Evolutionary conservation across 768 basidiomycete species (phyloP), one percentile per base, ranked within the genome.

Genomic region (Podaxis sp.): DNA sequence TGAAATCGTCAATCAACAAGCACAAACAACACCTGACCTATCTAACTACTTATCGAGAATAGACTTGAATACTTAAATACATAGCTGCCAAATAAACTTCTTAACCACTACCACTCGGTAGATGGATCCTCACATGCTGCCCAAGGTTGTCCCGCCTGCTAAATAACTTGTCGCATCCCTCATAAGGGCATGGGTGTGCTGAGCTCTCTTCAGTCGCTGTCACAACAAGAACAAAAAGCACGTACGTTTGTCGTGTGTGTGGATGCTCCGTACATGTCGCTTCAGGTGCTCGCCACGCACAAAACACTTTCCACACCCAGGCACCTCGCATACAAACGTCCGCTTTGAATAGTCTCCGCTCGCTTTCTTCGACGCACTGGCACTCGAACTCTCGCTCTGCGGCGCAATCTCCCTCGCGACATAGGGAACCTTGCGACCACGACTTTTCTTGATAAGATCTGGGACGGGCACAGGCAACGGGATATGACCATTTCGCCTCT

Each of bases 201-300:
- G 66, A 11, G 41, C 48, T 53, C 48, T 53, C 17, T 56, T 37
- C 38, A 66, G 46, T 46, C 8, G 17, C 22, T 41, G 40, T n/a
- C 41, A 48, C n/a, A 37, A 41, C 44, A 4, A 44, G 22, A 30
- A 58, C 56, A 54, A 26, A 60, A 56, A 56, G 15, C 20, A 80
- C 91, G 74, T 67, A 93, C 92, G 89, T 80, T 90, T 92, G 69
- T 93, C 91, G 66, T 90, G 78, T 1, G 92, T 93, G 73, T 95
- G 92, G 54, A 95, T 88, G 58, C 87, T 87, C 63, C 88, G 74
- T 20, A 93, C 82, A 75, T 94, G 93, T 28, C 93, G 77, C 75
- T 93, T 92, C 62, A 95, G 76, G 73, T 95, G 93, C 67, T 93
- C 91, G 1, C 87, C 84, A 2, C 93, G 79, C 40, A 84, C 84